A percentile compares a stretch with the other conserved stretches of the same genome.
Conservation (phyloP, 179 eudicot species). For the Nepenthes alata region DNA sequence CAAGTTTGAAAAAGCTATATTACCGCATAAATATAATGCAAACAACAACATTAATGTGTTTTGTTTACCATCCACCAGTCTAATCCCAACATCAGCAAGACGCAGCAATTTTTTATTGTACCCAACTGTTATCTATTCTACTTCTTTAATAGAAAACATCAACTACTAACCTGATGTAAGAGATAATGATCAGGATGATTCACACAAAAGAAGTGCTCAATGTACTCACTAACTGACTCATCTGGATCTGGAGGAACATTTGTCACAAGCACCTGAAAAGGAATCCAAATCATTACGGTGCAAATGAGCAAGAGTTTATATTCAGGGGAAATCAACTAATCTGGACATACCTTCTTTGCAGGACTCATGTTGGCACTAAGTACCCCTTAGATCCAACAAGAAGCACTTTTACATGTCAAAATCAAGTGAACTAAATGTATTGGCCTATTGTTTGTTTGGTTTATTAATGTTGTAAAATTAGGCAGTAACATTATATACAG, state of each 20-base stretch:
- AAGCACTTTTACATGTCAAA: too few species aligned
- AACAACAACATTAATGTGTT: not conserved
- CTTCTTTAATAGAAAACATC: not conserved
- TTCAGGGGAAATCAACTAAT: too few species aligned
- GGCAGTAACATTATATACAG: too few species aligned
- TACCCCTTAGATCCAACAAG: too few species aligned
- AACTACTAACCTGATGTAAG: constrained; percentile 51
- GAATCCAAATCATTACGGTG: constrained; percentile 4
- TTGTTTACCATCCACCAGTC: too few species aligned
- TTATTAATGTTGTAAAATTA: too few species aligned
- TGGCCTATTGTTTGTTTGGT: too few species aligned
- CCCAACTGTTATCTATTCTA: not conserved
- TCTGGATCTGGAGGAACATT: constrained; percentile 14
- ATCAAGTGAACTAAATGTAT: too few species aligned
- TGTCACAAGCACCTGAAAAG: constrained; percentile 56
- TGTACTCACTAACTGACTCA: constrained; percentile 34
- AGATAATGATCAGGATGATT: constrained; percentile 86
- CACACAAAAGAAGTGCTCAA: constrained; percentile 88
- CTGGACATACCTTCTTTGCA: too few species aligned
- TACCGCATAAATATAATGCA: not conserved
- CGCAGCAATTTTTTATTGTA: too few species aligned
- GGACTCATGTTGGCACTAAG: too few species aligned
- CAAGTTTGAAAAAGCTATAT: not conserved
- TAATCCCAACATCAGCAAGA: not conserved
- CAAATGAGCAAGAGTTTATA: not conserved